Percentiles rank a stretch among this genome's conserved stretches.
These are phyloP conservation scores for Corynascus novoguineensis DNA, from an alignment of 495 filamentous ascomycete species.

Conservation along the genomic window DNA sequence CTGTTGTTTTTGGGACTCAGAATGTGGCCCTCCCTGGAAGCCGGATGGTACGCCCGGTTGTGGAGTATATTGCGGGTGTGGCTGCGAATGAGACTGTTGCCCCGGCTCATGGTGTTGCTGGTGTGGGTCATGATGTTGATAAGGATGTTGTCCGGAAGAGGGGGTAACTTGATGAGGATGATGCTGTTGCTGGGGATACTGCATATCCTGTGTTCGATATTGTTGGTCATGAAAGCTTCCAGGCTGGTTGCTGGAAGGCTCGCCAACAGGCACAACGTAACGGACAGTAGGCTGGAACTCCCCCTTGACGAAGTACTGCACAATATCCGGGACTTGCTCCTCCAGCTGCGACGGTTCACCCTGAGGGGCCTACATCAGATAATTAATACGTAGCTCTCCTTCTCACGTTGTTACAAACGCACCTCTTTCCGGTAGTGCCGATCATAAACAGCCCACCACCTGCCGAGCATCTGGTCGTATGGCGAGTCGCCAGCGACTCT, in stretches of 20 bases:
- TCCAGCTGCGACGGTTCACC: conserved; percentile 9
- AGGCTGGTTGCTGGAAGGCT: conserved; percentile 16
- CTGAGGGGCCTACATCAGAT: background rate
- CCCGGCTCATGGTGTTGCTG: conserved; percentile 12
- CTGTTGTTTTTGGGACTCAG: conserved; percentile 40
- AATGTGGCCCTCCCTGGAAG: conserved; percentile 28
- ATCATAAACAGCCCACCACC: conserved; percentile 93
- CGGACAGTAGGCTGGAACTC: conserved; percentile 45
- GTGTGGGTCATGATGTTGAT: conserved; percentile 11
- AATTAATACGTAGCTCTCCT: conserved; percentile 11
- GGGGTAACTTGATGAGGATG: background rate
- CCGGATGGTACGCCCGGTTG: conserved; percentile 29
- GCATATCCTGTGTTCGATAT: conserved; percentile 16
- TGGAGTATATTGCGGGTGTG: conserved; percentile 18
- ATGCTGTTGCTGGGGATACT: conserved; percentile 21
- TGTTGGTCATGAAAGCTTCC: conserved; percentile 26
- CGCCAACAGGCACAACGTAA: conserved; percentile 28
- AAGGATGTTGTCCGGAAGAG: conserved; percentile 8
- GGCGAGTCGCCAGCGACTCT: conserved; percentile 51
- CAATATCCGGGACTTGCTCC: conserved; percentile 31
- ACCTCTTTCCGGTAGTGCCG: conserved; percentile 63
- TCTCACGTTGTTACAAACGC: conserved; percentile 8
- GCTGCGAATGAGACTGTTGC: conserved; percentile 9
- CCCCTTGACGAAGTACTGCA: conserved; percentile 49
- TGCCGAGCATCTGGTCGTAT: conserved; percentile 71